Evolutionary conservation across 2,329 filamentous ascomycete genomes (phyloP).

Genomic region (Rhinocladiella similis): DNA sequence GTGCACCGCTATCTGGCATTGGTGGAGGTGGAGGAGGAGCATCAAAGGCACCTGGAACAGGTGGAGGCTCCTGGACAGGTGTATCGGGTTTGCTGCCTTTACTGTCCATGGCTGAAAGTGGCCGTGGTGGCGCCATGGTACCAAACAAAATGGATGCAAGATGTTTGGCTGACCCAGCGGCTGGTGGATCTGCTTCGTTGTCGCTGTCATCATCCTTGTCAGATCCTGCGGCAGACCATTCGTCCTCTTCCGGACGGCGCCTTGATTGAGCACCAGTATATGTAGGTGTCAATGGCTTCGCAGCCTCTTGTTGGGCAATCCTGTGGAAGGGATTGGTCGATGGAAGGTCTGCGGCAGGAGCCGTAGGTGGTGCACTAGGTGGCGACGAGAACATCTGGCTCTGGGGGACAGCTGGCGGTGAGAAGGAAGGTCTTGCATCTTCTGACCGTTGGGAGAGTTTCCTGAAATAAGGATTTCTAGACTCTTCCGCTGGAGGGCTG

Average conservation of each 20-base stretch:
- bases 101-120: conserved; percentile 69
- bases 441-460: conserved; percentile 73
- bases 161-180: conserved; percentile 82
- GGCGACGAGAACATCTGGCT: conserved; percentile 38
- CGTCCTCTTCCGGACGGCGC: conserved; percentile 66
- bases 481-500: conserved; percentile 63
- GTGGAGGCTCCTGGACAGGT: conserved; percentile 48
- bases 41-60: conserved; percentile 46
- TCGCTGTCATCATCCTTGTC: conserved; percentile 70
- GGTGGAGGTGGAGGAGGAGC: conserved; percentile 26
- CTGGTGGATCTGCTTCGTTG: conserved; percentile 73
- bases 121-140: conserved; percentile 91
- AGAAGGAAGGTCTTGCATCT: conserved; percentile 39
- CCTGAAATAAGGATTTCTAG: conserved; percentile 92
- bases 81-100: conserved; percentile 47
- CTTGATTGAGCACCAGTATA: conserved; percentile 51
- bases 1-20: conserved; percentile 34
- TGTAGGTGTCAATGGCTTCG: conserved; percentile 53
- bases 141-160: conserved; percentile 94
- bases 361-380: conserved; percentile 39
- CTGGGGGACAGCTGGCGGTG: conserved; percentile 47
- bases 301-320: conserved; percentile 59
- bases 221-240: conserved; percentile 80
- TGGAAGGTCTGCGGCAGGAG: conserved; percentile 51
- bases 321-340: conserved; percentile 98